Base-by-base conservation (phyloP, 176 grass and related monocot genomes). In the Paspalum notatum region DNA sequence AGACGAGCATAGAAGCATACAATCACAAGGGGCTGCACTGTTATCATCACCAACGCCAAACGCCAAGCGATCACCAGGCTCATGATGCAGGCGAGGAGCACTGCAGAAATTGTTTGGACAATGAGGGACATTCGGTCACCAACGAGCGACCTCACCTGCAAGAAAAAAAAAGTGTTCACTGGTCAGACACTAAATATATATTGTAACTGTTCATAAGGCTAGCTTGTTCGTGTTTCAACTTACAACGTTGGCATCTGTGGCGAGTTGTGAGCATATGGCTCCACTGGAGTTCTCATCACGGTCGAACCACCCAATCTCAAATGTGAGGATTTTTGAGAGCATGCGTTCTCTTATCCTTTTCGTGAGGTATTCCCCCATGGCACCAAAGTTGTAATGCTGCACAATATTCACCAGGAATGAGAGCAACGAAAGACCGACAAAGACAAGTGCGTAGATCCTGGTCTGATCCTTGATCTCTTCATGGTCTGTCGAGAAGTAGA, bases 401-500 rank as follows among this genome's bases (percentile, higher is more conserved):
- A 81, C 87, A 24, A 97, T 87, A 68, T 94, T 97, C 71, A 94
- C 88, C 60, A 90, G 55, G 87, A 97, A 90, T 18, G 91, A 92
- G 24, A 94, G 56, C 9, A 90, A 22, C 2, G 91, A 75, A 24
- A 94, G 79, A 5, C 61, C 87, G 2, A 97, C 50, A 43, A 94
- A 94, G 54, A 94, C 51, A 37, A 97, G 73, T 24, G 94, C 68
- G 21, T 92, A 97, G 44, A 74, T 75, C 65, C 83, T 85, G 27
- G 89, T 94, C 89, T 91, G 79, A 38, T 78, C 38, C 78, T 77
- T 90, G 76, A 97, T 97, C 77, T 94, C 80, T 4, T 76, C n/a
- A 40, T 92, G 91, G 58, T 97, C 94, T 38, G 69, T 90, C 56
- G 88, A 89, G 88, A 94, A 97, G 80, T 90, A 97, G n/a, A 94